A percentile compares a stretch with the other conserved stretches of the same genome.
phyloP scores from a whole-genome alignment of 1,139 yeast genomes.

The Magnusiomyces suaveolens region DNA sequence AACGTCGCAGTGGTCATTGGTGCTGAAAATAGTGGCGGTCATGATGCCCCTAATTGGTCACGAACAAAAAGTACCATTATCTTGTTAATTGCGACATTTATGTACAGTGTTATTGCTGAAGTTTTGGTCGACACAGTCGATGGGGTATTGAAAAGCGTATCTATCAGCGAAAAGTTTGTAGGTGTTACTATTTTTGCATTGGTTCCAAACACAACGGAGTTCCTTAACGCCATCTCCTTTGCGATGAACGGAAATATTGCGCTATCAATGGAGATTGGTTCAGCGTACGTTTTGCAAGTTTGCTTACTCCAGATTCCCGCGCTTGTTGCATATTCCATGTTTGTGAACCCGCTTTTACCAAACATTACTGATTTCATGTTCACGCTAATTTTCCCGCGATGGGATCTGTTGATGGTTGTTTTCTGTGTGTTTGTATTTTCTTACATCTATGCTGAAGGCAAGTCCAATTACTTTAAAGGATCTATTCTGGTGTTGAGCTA shows the following conservation, averaged over 20 bases:
- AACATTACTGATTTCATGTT: conserved; percentile 45
- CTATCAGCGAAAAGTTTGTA: conserved; percentile 78
- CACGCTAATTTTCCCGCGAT: conserved; percentile 81
- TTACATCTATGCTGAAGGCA: conserved; percentile 93
- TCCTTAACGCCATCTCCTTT: conserved; percentile 91
- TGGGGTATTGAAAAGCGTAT: conserved; percentile 63
- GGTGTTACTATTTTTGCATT: conserved; percentile 92
- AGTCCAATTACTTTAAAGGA: conserved; percentile 92
- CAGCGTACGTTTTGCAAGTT: conserved; percentile 96
- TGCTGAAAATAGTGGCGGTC: conserved; percentile 48
- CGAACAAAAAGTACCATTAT: conserved; percentile 77
- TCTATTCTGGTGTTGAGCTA: conserved; percentile 76
- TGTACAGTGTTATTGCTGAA: conserved; percentile 91
- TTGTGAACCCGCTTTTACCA: conserved; percentile 29
- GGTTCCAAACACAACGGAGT: conserved; percentile 95
- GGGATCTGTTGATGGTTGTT: conserved; percentile 87
- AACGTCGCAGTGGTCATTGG: background rate
- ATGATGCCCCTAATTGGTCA: conserved; percentile 98
- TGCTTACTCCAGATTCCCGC: conserved; percentile 90
- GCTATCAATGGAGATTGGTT: conserved; percentile 85
- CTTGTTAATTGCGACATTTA: conserved; percentile 68
- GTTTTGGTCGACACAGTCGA: conserved; percentile 91
- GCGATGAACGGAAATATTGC: conserved; percentile 96
- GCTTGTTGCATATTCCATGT: conserved; percentile 67
- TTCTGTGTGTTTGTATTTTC: conserved; percentile 84